Conservation (phyloP, 2,329 filamentous ascomycete genomes). For the Leptographium radiaticola region DNA sequence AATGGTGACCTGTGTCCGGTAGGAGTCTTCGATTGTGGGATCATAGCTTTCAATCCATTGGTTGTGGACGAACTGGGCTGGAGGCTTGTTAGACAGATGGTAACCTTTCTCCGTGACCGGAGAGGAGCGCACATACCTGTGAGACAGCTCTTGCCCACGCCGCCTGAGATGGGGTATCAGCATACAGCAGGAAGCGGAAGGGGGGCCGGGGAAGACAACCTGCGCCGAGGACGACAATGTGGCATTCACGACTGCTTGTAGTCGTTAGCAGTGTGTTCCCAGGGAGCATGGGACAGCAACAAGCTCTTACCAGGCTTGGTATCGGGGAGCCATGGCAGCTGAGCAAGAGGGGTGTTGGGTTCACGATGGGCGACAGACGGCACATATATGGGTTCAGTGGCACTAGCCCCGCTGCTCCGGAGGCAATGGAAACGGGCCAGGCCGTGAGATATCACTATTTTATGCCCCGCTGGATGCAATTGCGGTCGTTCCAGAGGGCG, state of each 20-base stretch:
- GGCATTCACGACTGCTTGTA: conserved; percentile 54
- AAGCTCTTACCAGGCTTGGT: conserved; percentile 4
- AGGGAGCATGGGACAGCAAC: not conserved
- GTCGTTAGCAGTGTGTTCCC: conserved; percentile 1
- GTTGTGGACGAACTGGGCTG: conserved; percentile 87
- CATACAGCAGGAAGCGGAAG: not conserved
- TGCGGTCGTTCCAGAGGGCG: not conserved
- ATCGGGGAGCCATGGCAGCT: conserved; percentile 8
- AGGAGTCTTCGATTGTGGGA: conserved; percentile 67
- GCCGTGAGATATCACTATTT: not conserved
- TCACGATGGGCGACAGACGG: too few species aligned
- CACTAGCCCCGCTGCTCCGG: not conserved
- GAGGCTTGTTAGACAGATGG: conserved; percentile 12
- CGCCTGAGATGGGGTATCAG: conserved; percentile 37
- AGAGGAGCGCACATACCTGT: conserved; percentile 49
- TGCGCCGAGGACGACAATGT: conserved; percentile 71
- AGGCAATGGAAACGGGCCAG: not conserved
- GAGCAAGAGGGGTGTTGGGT: not conserved
- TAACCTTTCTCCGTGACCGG: conserved; percentile 5
- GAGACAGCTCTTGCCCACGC: conserved; percentile 84
- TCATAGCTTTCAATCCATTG: conserved; percentile 87
- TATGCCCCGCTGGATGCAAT: not conserved
- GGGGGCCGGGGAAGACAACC: conserved; percentile 34
- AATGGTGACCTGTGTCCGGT: conserved; percentile 62
- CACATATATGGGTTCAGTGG: not conserved